Conservation (phyloP, 2,329 filamentous ascomycete species). For the Chalaropsis ovoidea region DNA sequence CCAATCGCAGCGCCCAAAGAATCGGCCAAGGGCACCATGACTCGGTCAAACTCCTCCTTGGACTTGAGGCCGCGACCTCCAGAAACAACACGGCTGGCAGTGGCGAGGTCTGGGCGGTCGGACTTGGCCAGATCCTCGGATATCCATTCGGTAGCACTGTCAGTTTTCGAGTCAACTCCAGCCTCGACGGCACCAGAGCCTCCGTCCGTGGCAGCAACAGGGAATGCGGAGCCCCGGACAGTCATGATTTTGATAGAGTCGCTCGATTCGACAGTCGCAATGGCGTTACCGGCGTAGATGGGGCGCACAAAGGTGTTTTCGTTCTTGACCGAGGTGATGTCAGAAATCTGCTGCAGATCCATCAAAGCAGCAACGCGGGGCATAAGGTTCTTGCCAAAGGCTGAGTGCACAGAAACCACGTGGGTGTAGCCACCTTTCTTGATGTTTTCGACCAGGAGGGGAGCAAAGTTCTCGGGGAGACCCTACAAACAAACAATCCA, state of each 20-base stretch:
- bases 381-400: slow-evolving; percentile 91
- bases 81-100: slow-evolving; percentile 81
- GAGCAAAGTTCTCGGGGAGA: slow-evolving; percentile 88
- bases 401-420: slow-evolving; percentile 79
- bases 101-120: slow-evolving; percentile 84
- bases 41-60: slow-evolving; percentile 88
- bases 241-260: slow-evolving; percentile 84
- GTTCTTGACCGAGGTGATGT: slow-evolving; percentile 75
- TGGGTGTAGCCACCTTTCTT: slow-evolving; percentile 93
- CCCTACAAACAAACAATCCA: slow-evolving; percentile 43
- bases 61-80: slow-evolving; percentile 93
- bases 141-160: slow-evolving; percentile 72
- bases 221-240: slow-evolving; percentile 85
- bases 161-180: slow-evolving; percentile 71
- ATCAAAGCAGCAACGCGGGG: slow-evolving; percentile 84
- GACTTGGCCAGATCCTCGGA: slow-evolving; percentile 88
- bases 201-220: slow-evolving; percentile 58
- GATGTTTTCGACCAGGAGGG: slow-evolving; percentile 87
- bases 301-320: slow-evolving; percentile 93
- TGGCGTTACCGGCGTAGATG: slow-evolving; percentile 96
- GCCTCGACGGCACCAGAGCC: slow-evolving; percentile 69
- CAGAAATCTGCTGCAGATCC: slow-evolving; percentile 86
- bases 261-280: slow-evolving; percentile 84
- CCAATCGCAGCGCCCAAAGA: slow-evolving; percentile 90
- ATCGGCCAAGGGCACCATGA: slow-evolving; percentile 89